A percentile compares a stretch with the other conserved stretches of the same genome.
Evolutionary conservation across 2,329 filamentous ascomycete genomes (phyloP).

Genomic region (Apiospora malaysiana): DNA sequence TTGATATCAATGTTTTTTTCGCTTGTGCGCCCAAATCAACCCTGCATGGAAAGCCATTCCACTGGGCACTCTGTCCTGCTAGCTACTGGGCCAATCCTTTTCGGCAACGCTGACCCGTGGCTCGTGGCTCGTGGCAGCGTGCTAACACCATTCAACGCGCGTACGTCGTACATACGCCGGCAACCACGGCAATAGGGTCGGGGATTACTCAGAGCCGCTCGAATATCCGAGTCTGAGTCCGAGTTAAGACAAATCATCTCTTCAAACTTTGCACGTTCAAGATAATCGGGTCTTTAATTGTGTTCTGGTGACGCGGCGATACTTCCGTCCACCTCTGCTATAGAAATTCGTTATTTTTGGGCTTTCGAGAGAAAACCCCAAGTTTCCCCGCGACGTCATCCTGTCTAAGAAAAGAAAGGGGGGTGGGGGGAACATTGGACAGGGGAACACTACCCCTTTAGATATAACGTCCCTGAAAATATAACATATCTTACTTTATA

Average conservation of each 20-base stretch:
- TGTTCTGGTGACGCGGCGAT: neutral
- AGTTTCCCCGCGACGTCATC: neutral
- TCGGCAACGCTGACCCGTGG: neutral
- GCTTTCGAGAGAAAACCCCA: neutral
- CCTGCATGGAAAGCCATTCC: neutral
- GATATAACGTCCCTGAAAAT: neutral
- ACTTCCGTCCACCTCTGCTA: neutral
- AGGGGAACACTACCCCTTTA: neutral
- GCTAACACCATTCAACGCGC: neutral
- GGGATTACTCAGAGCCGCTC: conserved; percentile 4
- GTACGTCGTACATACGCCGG: neutral
- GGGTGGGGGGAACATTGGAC: neutral
- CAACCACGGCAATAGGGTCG: neutral
- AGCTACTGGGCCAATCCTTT: too few species aligned
- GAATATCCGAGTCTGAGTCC: neutral
- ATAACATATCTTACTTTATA: too few species aligned
- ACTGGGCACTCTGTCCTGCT: too few species aligned
- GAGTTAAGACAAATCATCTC: neutral
- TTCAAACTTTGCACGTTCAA: neutral
- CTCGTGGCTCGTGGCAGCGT: neutral
- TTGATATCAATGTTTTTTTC: too few species aligned
- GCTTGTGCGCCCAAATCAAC: too few species aligned
- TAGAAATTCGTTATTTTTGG: neutral
- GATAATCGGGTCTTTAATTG: neutral
- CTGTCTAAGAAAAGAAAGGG: neutral